Conservation (phyloP, 2,329 filamentous ascomycete genomes). For the Lasiodiplodia theobromae region DNA sequence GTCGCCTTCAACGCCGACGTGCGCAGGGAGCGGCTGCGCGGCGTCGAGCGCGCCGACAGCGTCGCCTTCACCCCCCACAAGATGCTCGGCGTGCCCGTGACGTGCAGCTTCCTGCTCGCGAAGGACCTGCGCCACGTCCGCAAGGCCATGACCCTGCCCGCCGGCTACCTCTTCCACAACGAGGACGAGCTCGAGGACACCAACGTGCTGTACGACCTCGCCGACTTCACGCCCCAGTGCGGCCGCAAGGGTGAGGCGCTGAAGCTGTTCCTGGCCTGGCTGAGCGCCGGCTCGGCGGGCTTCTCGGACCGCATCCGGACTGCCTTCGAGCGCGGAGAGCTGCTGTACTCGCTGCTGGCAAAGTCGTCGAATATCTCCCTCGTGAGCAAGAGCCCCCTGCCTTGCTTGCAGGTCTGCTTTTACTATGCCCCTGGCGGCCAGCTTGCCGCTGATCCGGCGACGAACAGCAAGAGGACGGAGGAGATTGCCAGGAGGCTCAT, state of each 20-base stretch:
- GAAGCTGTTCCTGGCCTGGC: constrained; percentile 88
- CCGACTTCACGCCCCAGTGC: constrained; percentile 92
- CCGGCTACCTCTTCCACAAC: constrained; percentile 71
- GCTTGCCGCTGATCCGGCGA: constrained; percentile 53
- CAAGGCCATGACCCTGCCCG: constrained; percentile 82
- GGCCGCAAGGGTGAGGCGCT: constrained; percentile 84
- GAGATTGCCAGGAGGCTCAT: constrained; percentile 63
- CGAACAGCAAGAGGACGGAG: constrained; percentile 64
- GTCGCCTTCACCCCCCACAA: constrained; percentile 95
- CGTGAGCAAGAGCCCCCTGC: constrained; percentile 73
- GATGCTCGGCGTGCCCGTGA: constrained; percentile 91
- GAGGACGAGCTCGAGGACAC: constrained; percentile 43
- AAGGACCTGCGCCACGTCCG: constrained; percentile 80
- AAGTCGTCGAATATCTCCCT: constrained; percentile 69
- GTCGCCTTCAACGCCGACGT: constrained; percentile 72
- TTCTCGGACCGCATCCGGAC: constrained; percentile 70
- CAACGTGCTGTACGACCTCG: constrained; percentile 79
- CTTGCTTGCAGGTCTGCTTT: constrained; percentile 94
- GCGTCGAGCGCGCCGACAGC: constrained; percentile 77
- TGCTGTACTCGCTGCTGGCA: constrained; percentile 69
- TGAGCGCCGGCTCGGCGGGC: constrained; percentile 82
- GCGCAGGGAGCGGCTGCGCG: constrained; percentile 69
- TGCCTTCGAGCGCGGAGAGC: constrained; percentile 74
- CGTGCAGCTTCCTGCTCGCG: constrained; percentile 87
- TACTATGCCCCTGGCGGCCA: constrained; percentile 73